phyloP scores from a whole-genome alignment of 768 basidiomycete species.

The Rhizopogon salebrosus region DNA sequence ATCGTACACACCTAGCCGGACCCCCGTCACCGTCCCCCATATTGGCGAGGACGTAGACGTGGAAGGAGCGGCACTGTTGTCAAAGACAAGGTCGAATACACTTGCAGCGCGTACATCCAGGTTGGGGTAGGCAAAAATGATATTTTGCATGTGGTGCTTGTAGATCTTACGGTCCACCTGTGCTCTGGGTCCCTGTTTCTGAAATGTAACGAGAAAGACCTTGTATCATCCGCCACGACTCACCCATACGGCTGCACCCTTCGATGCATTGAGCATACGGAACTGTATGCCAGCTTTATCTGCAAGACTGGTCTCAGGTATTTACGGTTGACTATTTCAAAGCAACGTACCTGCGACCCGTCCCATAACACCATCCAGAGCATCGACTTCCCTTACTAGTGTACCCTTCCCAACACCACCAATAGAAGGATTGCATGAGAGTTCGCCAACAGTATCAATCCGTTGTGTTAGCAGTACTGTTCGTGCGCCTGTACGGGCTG shows the following conservation, averaged over 20 bases:
- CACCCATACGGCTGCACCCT: conserved; percentile 88
- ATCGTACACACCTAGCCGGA: conserved; percentile 51
- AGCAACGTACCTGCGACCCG: conserved; percentile 60
- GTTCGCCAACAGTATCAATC: conserved; percentile 71
- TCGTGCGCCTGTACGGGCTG: conserved; percentile 77
- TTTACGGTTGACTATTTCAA: not conserved
- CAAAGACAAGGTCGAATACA: conserved; percentile 75
- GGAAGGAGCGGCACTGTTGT: conserved; percentile 32
- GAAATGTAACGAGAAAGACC: not conserved
- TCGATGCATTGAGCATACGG: conserved; percentile 78
- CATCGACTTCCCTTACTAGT: conserved; percentile 87
- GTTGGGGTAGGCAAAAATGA: conserved; percentile 59
- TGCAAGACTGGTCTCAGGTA: conserved; percentile 21
- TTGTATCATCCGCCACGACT: conserved; percentile 13
- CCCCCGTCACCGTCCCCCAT: conserved; percentile 58
- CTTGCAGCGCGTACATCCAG: conserved; percentile 67
- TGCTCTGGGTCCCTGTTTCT: conserved; percentile 74
- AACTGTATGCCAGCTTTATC: conserved; percentile 90
- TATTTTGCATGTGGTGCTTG: conserved; percentile 74
- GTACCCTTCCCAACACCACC: conserved; percentile 92
- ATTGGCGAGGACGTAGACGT: conserved; percentile 17
- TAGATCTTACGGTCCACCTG: conserved; percentile 86
- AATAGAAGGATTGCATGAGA: conserved; percentile 91
- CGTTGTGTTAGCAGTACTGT: conserved; percentile 82
- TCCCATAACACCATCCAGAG: conserved; percentile 84